These are phyloP conservation scores for Vigna trinervia DNA, from an alignment of 306 rosid genomes.

Conservation along the genomic window DNA sequence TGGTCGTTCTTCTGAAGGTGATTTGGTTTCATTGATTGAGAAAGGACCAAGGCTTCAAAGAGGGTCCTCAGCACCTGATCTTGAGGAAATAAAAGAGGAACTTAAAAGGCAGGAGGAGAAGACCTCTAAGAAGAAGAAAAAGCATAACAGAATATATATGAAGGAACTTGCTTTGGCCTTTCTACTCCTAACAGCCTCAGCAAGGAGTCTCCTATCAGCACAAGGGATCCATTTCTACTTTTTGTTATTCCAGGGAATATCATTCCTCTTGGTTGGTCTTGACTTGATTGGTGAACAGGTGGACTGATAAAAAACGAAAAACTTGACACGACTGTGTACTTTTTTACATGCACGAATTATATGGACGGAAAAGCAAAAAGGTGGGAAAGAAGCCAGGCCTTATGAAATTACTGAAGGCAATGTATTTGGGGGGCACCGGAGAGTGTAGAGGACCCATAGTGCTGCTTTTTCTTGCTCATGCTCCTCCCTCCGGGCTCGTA, in stretches of 20 bases:
- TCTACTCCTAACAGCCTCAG: conserved; percentile 88
- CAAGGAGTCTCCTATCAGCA: conserved; percentile 92
- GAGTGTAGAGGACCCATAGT: conserved; percentile 20
- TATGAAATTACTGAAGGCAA: conserved; percentile 26
- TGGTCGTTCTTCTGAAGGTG: conserved; percentile 94
- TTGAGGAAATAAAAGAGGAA: conserved; percentile 82
- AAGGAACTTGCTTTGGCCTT: conserved; percentile 93
- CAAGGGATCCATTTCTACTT: conserved; percentile 98
- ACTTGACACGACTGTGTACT: conserved; percentile 33
- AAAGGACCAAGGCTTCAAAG: conserved; percentile 70
- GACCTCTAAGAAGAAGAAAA: conserved; percentile 62
- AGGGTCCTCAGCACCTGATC: conserved; percentile 76
- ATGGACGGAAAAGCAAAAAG: conserved; percentile 36
- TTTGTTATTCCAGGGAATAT: conserved; percentile 91
- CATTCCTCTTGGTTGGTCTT: conserved; percentile 89
- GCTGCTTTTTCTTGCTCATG: conserved; percentile 44
- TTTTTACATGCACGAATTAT: conserved; percentile 8
- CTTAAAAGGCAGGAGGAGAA: conserved; percentile 56
- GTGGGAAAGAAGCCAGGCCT: conserved; percentile 23
- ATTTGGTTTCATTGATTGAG: conserved; percentile 75
- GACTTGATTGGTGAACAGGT: conserved; percentile 96
- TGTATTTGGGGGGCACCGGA: conserved; percentile 20
- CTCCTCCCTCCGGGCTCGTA: conserved; percentile 34
- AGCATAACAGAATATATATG: conserved; percentile 81
- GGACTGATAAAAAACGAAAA: conserved; percentile 48